phyloP scores from a whole-genome alignment of 2,329 filamentous ascomycete species.

The Seiridium unicorne region DNA sequence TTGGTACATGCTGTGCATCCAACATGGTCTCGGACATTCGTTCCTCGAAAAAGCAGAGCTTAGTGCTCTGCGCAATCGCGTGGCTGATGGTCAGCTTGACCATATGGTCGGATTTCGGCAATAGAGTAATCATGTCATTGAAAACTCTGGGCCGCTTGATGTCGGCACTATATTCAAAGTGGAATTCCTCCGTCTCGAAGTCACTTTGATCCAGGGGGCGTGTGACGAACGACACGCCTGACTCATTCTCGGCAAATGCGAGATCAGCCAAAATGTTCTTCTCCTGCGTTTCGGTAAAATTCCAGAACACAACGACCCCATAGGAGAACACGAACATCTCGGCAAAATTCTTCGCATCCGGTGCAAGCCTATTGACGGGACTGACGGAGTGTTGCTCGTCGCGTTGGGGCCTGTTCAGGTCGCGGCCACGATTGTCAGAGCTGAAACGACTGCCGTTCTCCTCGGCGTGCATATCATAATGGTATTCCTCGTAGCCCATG shows the following conservation, averaged over 20 bases:
- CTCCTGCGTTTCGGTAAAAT: slow-evolving; percentile 93
- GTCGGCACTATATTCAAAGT: slow-evolving; percentile 91
- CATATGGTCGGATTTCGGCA: slow-evolving; percentile 92
- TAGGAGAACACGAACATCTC: slow-evolving; percentile 98
- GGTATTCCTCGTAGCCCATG: slow-evolving; percentile 84
- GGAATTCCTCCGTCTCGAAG: slow-evolving; percentile 97
- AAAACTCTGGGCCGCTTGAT: slow-evolving; percentile 89
- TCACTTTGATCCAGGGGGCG: slow-evolving; percentile 83
- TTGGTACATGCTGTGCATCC: slow-evolving; percentile 88
- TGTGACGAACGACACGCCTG: slow-evolving; percentile 66
- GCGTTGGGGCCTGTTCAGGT: slow-evolving; percentile 25
- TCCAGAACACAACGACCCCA: slow-evolving; percentile 98
- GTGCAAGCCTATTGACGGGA: slow-evolving; percentile 59
- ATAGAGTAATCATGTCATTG: slow-evolving; percentile 98
- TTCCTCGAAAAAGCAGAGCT: slow-evolving; percentile 94
- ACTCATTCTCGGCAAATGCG: slow-evolving; percentile 76
- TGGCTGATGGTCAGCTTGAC: slow-evolving; percentile 98
- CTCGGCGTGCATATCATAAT: slow-evolving; percentile 47
- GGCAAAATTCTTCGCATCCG: slow-evolving; percentile 76
- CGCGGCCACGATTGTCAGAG: slow-evolving; percentile 15
- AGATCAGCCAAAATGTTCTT: slow-evolving; percentile 95
- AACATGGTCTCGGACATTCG: slow-evolving; percentile 93
- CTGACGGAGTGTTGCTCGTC: slow-evolving; percentile 39
- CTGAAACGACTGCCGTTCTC: slow-evolving; percentile 18
- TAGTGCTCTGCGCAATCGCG: slow-evolving; percentile 95